A percentile compares a stretch with the other conserved stretches of the same genome.
phyloP scores from a whole-genome alignment of 163 green algal genomes.

The Botryococcus braunii region DNA sequence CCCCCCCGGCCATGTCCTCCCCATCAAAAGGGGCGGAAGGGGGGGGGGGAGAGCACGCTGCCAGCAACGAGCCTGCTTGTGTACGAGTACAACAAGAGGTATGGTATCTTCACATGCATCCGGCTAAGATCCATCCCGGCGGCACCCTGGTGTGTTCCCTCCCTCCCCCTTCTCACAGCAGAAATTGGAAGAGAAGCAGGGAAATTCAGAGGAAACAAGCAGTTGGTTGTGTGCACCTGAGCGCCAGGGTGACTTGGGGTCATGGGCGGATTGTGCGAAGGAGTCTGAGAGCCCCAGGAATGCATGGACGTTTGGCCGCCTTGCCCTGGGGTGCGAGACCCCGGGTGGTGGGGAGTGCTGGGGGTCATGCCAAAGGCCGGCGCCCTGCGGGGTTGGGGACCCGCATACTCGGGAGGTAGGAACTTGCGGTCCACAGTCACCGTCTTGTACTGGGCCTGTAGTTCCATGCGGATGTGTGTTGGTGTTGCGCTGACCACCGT shows the following conservation, averaged over 20 bases:
- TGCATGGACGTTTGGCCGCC: slow-evolving; percentile 1
- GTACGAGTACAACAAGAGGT: too few species aligned
- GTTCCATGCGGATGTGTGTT: slow-evolving; percentile 81
- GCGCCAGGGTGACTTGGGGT: background rate
- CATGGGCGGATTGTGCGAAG: background rate
- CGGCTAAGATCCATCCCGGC: too few species aligned
- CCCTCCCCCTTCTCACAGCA: background rate
- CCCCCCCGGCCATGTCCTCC: too few species aligned
- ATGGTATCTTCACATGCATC: too few species aligned
- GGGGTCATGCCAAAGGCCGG: background rate
- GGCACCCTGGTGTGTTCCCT: background rate
- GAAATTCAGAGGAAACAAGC: background rate
- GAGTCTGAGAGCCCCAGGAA: background rate
- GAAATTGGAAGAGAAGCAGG: slow-evolving; percentile 6
- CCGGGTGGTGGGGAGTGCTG: background rate
- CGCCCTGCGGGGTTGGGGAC: slow-evolving; percentile 1
- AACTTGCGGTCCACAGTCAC: slow-evolving; percentile 71
- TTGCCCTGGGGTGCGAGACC: slow-evolving; percentile 13
- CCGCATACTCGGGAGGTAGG: slow-evolving; percentile 24
- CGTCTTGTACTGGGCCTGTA: slow-evolving; percentile 81
- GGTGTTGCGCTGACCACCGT: slow-evolving; percentile 76
- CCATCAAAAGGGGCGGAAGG: too few species aligned
- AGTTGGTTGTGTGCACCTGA: background rate
- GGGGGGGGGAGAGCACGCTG: too few species aligned
- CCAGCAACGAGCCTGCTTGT: too few species aligned